Evolutionary conservation across 441 rosid species (phyloP).

Genomic region (Biscutella laevigata): DNA sequence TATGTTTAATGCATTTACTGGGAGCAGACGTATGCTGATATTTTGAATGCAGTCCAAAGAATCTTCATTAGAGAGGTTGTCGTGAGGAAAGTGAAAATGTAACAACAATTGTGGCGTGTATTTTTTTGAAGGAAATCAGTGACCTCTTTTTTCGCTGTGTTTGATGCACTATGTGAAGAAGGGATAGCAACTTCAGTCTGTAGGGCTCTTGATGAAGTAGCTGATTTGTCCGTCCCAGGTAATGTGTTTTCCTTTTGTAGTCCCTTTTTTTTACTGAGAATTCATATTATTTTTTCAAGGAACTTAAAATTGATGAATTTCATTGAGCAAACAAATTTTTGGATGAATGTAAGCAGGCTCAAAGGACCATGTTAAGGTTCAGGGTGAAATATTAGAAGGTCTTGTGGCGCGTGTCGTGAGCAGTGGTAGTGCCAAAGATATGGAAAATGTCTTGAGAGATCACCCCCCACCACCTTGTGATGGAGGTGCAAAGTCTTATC

Average conservation of each 20-base stretch:
- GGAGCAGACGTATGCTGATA: neutral
- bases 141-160: slow-evolving; percentile 66
- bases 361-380: slow-evolving; percentile 69
- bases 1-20: slow-evolving; percentile 7
- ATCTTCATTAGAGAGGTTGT: neutral
- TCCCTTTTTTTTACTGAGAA: neutral
- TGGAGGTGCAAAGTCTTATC: slow-evolving; percentile 44
- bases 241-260: neutral
- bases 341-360: slow-evolving; percentile 46
- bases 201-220: slow-evolving; percentile 80
- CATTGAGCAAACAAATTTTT: slow-evolving; percentile 11
- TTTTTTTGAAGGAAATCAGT: slow-evolving; percentile 73
- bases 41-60: neutral
- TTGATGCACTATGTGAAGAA: slow-evolving; percentile 89
- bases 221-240: slow-evolving; percentile 90
- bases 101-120: slow-evolving; percentile 6
- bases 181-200: slow-evolving; percentile 87
- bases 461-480: slow-evolving; percentile 53
- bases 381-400: slow-evolving; percentile 96
- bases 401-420: slow-evolving; percentile 89
- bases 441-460: slow-evolving; percentile 66
- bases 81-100: neutral
- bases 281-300: neutral
- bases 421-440: slow-evolving; percentile 62
- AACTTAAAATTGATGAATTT: slow-evolving; percentile 6